These are phyloP conservation scores for Houttuynia cordata DNA, from an alignment of 164 flowering plant species.

Conservation along the genomic window DNA sequence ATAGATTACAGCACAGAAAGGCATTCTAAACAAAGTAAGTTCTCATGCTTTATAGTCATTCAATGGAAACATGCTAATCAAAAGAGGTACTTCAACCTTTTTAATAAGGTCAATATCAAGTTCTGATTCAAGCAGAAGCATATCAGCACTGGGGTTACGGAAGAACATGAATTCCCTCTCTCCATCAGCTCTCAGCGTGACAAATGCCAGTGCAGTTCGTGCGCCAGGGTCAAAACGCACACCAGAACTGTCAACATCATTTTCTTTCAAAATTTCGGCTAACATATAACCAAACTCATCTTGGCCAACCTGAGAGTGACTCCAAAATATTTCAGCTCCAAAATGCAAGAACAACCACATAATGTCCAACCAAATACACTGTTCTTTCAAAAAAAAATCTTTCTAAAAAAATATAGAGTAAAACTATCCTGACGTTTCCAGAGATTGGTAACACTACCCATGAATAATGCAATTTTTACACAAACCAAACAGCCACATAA, in stretches of 20 bases:
- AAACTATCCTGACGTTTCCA: no score
- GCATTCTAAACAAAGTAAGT: background rate
- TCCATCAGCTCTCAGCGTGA: conserved; percentile 61
- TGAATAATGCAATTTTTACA: background rate
- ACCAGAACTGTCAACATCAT: conserved; percentile 54
- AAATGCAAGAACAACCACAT: background rate
- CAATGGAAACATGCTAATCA: background rate
- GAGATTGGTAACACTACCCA: no score
- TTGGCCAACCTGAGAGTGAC: conserved; percentile 38
- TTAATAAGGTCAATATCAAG: conserved; percentile 39
- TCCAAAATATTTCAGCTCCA: no score
- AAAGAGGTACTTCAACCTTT: conserved; percentile 21
- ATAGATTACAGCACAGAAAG: background rate
- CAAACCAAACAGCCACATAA: background rate
- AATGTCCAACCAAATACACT: background rate
- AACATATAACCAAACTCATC: conserved; percentile 67
- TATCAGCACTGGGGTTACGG: conserved; percentile 77
- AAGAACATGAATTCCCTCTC: conserved; percentile 75
- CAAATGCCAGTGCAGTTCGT: conserved; percentile 68
- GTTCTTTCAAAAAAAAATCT: no score
- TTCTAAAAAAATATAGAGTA: no score
- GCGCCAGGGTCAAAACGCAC: conserved; percentile 54
- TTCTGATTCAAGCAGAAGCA: conserved; percentile 66
- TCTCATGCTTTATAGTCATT: background rate
- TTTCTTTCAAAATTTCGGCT: conserved; percentile 47